These are phyloP conservation scores for Penicillium sp. DNA, from an alignment of 2,329 filamentous ascomycete species.

Conservation along the genomic window DNA sequence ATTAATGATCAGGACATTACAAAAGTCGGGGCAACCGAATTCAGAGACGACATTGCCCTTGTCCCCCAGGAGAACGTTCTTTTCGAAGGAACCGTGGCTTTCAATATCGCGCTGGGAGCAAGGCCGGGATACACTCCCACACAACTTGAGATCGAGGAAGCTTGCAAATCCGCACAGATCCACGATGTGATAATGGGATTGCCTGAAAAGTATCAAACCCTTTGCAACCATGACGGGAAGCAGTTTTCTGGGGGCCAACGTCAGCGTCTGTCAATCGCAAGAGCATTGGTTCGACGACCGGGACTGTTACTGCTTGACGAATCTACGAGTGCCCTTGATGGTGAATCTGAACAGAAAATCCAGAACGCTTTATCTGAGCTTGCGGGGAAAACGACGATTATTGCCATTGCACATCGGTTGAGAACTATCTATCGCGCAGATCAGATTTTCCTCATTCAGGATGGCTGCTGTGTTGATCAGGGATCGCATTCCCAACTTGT, in stretches of 20 bases:
- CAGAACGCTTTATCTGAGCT: slow-evolving; percentile 43
- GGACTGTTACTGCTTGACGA: slow-evolving; percentile 63
- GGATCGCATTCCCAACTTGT: slow-evolving; percentile 69
- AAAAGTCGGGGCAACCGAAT: slow-evolving; percentile 40
- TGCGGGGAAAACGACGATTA: slow-evolving; percentile 39
- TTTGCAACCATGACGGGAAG: slow-evolving; percentile 57
- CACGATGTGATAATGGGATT: slow-evolving; percentile 68
- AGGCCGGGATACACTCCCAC: slow-evolving; percentile 60
- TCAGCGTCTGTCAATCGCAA: slow-evolving; percentile 62
- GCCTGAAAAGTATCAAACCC: slow-evolving; percentile 62
- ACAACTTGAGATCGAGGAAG: slow-evolving; percentile 66
- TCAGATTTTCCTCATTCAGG: slow-evolving; percentile 77
- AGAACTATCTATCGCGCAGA: slow-evolving; percentile 70
- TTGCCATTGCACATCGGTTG: slow-evolving; percentile 48
- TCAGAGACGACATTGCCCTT: slow-evolving; percentile 51
- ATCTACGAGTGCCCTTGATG: slow-evolving; percentile 64
- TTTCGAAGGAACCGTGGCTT: slow-evolving; percentile 52
- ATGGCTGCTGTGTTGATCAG: slow-evolving; percentile 64
- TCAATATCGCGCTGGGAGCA: slow-evolving; percentile 51
- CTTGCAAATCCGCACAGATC: slow-evolving; percentile 70
- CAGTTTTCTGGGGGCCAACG: slow-evolving; percentile 61
- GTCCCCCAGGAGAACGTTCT: slow-evolving; percentile 54
- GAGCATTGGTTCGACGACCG: slow-evolving; percentile 60
- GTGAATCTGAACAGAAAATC: slow-evolving; percentile 56
- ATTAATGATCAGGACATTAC: slow-evolving; percentile 58